These are phyloP conservation scores for Vicia sativa DNA, from an alignment of 306 rosid genomes.

Conservation along the genomic window DNA sequence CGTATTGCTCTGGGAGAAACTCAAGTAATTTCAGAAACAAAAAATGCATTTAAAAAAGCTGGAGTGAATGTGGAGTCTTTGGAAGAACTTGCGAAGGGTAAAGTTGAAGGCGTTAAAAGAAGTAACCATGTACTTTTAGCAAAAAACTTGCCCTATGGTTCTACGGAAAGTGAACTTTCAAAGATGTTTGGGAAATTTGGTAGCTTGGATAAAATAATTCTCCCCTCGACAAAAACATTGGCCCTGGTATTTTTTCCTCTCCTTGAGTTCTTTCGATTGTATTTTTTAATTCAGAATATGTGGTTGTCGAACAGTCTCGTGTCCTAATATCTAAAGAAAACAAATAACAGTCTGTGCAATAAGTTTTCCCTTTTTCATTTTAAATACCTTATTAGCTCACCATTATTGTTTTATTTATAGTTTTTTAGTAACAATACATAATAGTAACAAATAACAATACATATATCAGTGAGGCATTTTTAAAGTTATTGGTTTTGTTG, in stretches of 20 bases:
- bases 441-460: neutral
- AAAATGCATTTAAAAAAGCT: conserved; percentile 74
- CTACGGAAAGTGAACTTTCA: conserved; percentile 78
- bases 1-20: conserved; percentile 87
- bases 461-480: neutral
- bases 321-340: conserved; percentile 7
- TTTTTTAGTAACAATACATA: neutral
- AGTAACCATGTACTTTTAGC: conserved; percentile 85
- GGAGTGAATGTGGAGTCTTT: conserved; percentile 79
- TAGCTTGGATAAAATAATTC: conserved; percentile 81
- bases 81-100: conserved; percentile 69
- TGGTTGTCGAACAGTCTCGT: neutral
- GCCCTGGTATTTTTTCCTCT: conserved; percentile 65
- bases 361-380: neutral
- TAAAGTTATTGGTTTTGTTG: conserved; percentile 11
- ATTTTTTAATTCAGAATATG: conserved; percentile 7
- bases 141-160: conserved; percentile 91
- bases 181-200: conserved; percentile 87
- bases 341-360: neutral
- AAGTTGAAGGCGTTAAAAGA: conserved; percentile 73
- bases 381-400: neutral
- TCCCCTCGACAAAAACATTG: conserved; percentile 83
- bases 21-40: conserved; percentile 86
- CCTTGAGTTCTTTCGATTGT: conserved; percentile 13
- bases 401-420: neutral